phyloP scores from a whole-genome alignment of 441 rosid species.

The Populus hybrid region DNA sequence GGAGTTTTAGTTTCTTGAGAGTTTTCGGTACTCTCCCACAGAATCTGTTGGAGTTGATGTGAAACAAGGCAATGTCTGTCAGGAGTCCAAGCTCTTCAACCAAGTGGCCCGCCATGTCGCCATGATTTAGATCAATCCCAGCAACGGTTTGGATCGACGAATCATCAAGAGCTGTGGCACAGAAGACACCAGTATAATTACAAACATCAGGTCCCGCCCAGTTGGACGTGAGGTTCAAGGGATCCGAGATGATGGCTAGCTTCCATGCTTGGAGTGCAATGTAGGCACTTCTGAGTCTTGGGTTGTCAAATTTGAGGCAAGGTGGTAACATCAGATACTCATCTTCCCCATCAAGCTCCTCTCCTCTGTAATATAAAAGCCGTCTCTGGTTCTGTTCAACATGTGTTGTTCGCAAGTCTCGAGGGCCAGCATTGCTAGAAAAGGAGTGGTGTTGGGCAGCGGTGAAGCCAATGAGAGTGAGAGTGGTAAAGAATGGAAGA shows the following conservation, averaged over 20 bases:
- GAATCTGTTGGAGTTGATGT: constrained; percentile 76
- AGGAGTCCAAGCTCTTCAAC: constrained; percentile 79
- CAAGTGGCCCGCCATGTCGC: constrained; percentile 74
- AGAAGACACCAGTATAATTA: constrained; percentile 56
- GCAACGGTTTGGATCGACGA: constrained; percentile 62
- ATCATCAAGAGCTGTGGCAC: constrained; percentile 56
- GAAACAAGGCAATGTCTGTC: constrained; percentile 73
- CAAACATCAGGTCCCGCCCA: constrained; percentile 81
- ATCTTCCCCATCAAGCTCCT: constrained; percentile 53
- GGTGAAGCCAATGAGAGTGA: constrained; percentile 18
- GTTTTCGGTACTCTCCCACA: constrained; percentile 70
- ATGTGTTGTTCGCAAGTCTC: constrained; percentile 9
- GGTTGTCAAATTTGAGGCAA: constrained; percentile 57
- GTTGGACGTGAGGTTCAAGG: constrained; percentile 48
- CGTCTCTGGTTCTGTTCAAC: constrained; percentile 27
- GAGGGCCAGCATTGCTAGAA: constrained; percentile 20
- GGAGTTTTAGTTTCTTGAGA: constrained; percentile 46
- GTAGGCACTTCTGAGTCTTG: constrained; percentile 58
- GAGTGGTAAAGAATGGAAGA: constrained; percentile 8
- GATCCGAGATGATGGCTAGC: constrained; percentile 80
- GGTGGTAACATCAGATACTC: constrained; percentile 51
- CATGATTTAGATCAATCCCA: constrained; percentile 80
- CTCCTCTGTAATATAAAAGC: constrained; percentile 57
- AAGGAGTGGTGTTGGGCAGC: constrained; percentile 14
- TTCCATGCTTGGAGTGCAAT: constrained; percentile 92